Evolutionary conservation across 495 filamentous ascomycete species (phyloP).

Genomic region (Neurospora intermedia): DNA sequence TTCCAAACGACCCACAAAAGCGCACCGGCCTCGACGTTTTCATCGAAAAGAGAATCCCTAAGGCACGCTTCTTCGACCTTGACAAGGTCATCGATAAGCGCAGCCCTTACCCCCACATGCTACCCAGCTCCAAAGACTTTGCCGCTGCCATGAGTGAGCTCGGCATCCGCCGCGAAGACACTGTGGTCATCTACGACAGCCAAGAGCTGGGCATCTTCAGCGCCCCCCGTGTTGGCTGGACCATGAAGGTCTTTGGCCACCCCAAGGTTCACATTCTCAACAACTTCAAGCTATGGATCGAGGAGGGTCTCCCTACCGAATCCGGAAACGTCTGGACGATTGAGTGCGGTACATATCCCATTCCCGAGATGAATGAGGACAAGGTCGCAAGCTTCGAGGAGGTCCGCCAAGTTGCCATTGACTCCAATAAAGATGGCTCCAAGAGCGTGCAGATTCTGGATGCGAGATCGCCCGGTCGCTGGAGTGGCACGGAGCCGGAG

Average conservation of each 20-base stretch:
- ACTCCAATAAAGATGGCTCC: slow-evolving; percentile 65
- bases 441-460: slow-evolving; percentile 83
- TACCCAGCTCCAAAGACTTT: slow-evolving; percentile 70
- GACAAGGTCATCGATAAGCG: slow-evolving; percentile 79
- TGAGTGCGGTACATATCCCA: slow-evolving; percentile 45
- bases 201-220: slow-evolving; percentile 85
- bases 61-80: slow-evolving; percentile 91
- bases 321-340: slow-evolving; percentile 57
- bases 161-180: slow-evolving; percentile 77
- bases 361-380: slow-evolving; percentile 37
- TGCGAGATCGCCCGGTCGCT: slow-evolving; percentile 71
- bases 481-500: slow-evolving; percentile 74
- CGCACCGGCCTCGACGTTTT: slow-evolving; percentile 72
- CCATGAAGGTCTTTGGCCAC: slow-evolving; percentile 81
- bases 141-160: slow-evolving; percentile 78
- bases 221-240: slow-evolving; percentile 90
- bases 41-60: slow-evolving; percentile 65
- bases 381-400: slow-evolving; percentile 59
- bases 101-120: slow-evolving; percentile 94
- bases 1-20: slow-evolving; percentile 67
- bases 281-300: slow-evolving; percentile 86
- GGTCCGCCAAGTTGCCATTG: slow-evolving; percentile 62
- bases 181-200: slow-evolving; percentile 86
- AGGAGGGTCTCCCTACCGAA: slow-evolving; percentile 70
- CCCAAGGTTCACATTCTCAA: slow-evolving; percentile 82